Evolutionary conservation across 176 grass and related monocot species (phyloP), one percentile per base, ranked within the genome.

Genomic region (Bolboschoenus planiculmis): DNA sequence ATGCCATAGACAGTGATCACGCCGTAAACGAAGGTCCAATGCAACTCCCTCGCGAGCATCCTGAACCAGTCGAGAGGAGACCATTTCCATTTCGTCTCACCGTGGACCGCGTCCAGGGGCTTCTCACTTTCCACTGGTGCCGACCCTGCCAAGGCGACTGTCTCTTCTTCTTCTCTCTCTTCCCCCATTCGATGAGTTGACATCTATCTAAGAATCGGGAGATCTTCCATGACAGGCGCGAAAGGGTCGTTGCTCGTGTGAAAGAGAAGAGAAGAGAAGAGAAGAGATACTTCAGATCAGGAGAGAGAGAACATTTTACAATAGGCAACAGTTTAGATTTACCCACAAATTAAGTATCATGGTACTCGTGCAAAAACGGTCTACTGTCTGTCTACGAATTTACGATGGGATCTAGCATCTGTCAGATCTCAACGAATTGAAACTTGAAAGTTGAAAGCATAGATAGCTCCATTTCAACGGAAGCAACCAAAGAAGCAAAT

Each of bases 1-100:
- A 88, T 53, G 30, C 94, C 91, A 53, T 97, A 90, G 7, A 90
- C 89, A 24, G 81, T 73, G 61, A 90, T 72, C 36, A 97, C 86
- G 3, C 88, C 83, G 30, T 89, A 84, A 66, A 97, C 92, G 81
- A 97, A 97, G 87, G 83, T 97, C 94, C 94, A 97, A 83, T 97
- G 90, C 43, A 94, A 80, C 85, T 97, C 92, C 88, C 26, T 62
- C 16, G 60, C 85, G 7, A 97, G 90, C 95, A 92, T 92, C 72
- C 88, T 81, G 83, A 97, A 89, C 95, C 95, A 97, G 4, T 67
- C 65, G 24, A 83, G 54, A 44, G 91, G 93, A 16, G 10, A 51
- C 79, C 84, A 79, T n/a, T 9, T 74, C 21, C 84, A 79, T 26
- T 8, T 73, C 21, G 79, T 13, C 33, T 31, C 65, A 30, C 33